These are phyloP conservation scores for Gracilaria domingensis DNA, from an alignment of 23 red algal species.

Conservation along the genomic window DNA sequence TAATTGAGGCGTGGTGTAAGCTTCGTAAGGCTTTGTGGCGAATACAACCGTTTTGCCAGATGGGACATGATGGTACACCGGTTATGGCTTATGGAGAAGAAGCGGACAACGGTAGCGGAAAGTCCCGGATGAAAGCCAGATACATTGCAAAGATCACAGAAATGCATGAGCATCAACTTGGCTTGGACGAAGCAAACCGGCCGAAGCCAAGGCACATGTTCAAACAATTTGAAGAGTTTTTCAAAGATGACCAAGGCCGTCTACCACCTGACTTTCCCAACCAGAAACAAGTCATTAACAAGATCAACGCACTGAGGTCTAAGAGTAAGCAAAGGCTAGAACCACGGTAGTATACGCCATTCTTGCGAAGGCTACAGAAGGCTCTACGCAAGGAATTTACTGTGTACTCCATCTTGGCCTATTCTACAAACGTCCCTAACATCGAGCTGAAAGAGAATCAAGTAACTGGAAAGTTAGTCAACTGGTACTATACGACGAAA, in stretches of 20 bases:
- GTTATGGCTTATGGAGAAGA: constrained; percentile 44
- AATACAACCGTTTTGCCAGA: constrained; percentile 41
- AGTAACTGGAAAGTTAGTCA: background rate
- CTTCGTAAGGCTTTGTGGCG: constrained; percentile 32
- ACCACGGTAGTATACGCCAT: background rate
- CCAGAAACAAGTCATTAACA: constrained; percentile 63
- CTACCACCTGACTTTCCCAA: constrained; percentile 53
- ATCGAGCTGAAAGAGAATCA: background rate
- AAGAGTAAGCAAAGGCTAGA: constrained; percentile 61
- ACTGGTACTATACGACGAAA: too few relatives aligned
- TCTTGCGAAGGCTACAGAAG: background rate
- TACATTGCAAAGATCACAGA: constrained; percentile 59
- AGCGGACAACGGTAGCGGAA: constrained; percentile 13
- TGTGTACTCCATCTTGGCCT: background rate
- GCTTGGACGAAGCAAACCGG: constrained; percentile 30
- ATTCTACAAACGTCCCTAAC: background rate
- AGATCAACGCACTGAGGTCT: constrained; percentile 42
- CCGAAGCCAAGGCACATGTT: constrained; percentile 53
- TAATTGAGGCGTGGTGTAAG: constrained; percentile 31
- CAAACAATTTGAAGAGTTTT: constrained; percentile 62
- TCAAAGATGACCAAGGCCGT: constrained; percentile 26
- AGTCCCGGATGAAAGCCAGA: constrained; percentile 21
- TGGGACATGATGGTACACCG: constrained; percentile 14
- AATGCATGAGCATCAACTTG: constrained; percentile 44
- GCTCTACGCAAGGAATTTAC: background rate